These are phyloP conservation scores for Neurospora sp. DNA, from an alignment of 495 filamentous ascomycete genomes.

Conservation along the genomic window DNA sequence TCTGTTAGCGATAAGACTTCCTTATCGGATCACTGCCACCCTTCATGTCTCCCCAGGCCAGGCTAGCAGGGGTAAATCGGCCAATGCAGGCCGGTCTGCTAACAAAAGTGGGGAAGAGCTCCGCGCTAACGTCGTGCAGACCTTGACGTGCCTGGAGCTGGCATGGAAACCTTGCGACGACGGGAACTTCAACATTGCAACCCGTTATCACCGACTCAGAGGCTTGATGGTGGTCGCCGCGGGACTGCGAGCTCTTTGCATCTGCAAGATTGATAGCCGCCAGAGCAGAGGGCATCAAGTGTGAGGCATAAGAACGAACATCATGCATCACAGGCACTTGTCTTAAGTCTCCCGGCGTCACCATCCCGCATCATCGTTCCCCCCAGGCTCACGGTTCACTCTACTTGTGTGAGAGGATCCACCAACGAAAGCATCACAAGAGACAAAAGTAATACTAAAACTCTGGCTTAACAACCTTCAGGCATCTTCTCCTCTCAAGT, in stretches of 20 bases:
- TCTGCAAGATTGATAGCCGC: neutral
- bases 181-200: neutral
- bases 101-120: neutral
- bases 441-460: neutral
- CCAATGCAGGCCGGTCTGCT: neutral
- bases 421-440: neutral
- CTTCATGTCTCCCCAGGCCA: neutral
- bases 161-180: neutral
- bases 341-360: neutral
- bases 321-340: neutral
- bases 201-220: neutral
- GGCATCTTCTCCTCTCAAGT: neutral
- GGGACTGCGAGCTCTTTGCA: neutral
- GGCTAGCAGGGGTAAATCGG: neutral
- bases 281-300: neutral
- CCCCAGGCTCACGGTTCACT: neutral
- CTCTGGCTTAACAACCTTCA: neutral
- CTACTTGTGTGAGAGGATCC: neutral
- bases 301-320: neutral
- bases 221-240: neutral
- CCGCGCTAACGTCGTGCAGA: neutral
- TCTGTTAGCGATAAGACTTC: slow-evolving; percentile 12
- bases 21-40: slow-evolving; percentile 14
- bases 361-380: neutral
- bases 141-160: neutral